Conservation (phyloP, 208 protist genomes). For the Crithidia bombi region DNA sequence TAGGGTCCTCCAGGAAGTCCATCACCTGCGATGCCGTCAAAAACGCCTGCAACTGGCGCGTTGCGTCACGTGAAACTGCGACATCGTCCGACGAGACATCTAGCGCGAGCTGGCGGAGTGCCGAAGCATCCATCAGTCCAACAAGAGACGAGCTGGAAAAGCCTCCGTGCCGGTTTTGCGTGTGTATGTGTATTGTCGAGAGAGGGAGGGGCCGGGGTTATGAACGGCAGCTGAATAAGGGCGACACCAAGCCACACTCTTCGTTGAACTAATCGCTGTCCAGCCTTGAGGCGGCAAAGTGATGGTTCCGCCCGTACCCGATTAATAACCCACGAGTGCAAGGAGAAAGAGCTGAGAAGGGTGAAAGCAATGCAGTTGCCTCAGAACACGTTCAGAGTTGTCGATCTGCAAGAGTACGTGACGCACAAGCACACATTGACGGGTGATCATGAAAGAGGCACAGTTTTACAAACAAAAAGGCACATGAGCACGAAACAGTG, state of each 20-base stretch:
- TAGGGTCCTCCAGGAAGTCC: constrained; percentile 15
- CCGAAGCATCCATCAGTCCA: constrained; percentile 28
- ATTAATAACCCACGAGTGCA: too few relatives aligned
- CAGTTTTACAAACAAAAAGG: too few relatives aligned
- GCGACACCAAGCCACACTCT: too few relatives aligned
- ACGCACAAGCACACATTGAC: neutral
- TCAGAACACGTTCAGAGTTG: neutral
- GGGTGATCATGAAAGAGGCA: too few relatives aligned
- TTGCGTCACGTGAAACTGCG: constrained; percentile 33
- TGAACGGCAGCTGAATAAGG: too few relatives aligned
- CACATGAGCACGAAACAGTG: too few relatives aligned
- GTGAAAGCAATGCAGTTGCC: neutral
- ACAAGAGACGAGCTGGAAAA: neutral
- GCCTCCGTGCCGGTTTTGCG: neutral
- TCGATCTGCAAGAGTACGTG: neutral
- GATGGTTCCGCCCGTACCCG: too few relatives aligned
- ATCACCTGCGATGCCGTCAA: constrained; percentile 33
- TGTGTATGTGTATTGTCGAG: neutral
- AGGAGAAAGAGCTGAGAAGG: neutral
- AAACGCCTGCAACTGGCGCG: constrained; percentile 25
- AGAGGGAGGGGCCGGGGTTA: too few relatives aligned
- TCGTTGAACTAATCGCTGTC: too few relatives aligned
- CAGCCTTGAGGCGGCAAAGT: too few relatives aligned
- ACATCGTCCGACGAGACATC: constrained; percentile 49
- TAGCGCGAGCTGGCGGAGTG: constrained; percentile 29